Evolutionary conservation across 139 green algal genomes (phyloP).

Genomic region (Tetradesmus obliquus): DNA sequence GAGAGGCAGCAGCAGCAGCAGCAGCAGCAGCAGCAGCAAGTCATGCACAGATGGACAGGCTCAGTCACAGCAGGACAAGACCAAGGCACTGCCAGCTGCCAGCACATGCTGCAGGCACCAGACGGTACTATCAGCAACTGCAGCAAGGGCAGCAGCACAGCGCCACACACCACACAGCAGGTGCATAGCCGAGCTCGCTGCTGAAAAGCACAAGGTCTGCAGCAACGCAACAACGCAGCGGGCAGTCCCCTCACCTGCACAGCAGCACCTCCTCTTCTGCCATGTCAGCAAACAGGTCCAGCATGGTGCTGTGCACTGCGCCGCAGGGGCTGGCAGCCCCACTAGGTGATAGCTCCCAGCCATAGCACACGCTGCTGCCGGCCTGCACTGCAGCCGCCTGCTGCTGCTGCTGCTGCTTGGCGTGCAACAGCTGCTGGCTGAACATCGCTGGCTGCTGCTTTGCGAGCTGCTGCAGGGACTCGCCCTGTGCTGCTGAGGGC

Average conservation of each 20-base stretch:
- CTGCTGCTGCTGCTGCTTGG: not conserved
- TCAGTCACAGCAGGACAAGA: too few species aligned
- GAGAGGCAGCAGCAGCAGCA: not conserved
- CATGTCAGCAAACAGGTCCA: slow-evolving; percentile 49
- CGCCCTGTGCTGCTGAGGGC: not conserved
- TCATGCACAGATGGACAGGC: not conserved
- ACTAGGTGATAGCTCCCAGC: slow-evolving; percentile 34
- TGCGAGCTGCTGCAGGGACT: not conserved
- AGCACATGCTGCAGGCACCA: not conserved
- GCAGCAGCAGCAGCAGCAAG: not conserved
- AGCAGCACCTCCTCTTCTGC: slow-evolving; percentile 12
- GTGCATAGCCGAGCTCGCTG: not conserved
- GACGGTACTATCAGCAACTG: not conserved
- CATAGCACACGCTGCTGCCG: not conserved
- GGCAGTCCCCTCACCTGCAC: not conserved
- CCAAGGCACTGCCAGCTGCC: too few species aligned
- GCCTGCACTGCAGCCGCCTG: not conserved
- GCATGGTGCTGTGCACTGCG: slow-evolving; percentile 12
- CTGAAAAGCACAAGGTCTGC: not conserved
- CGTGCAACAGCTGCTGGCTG: not conserved
- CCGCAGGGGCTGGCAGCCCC: slow-evolving; percentile 44
- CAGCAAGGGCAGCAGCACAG: not conserved
- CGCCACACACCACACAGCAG: too few species aligned
- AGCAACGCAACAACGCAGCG: not conserved
- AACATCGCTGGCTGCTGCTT: not conserved